These are phyloP conservation scores for Helenozyma baotianmanensis DNA, from an alignment of 805 yeast genomes.

Conservation along the genomic window DNA sequence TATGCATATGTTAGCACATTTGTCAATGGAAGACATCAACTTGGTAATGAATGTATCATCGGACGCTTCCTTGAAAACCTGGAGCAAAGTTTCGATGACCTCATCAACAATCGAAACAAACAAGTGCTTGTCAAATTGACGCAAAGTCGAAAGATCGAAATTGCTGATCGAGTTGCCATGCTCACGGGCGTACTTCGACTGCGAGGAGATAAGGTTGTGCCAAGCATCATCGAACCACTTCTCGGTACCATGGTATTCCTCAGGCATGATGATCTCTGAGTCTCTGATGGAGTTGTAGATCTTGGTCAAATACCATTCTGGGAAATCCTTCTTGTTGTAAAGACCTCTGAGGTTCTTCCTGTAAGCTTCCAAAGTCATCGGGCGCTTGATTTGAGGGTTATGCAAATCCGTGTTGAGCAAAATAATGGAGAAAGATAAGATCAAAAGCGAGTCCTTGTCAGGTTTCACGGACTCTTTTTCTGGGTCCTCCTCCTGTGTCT, in stretches of 20 bases:
- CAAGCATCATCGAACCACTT: conserved; percentile 88
- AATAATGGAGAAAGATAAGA: conserved; percentile 85
- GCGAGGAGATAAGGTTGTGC: conserved; percentile 62
- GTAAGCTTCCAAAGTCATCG: conserved; percentile 85
- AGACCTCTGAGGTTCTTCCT: conserved; percentile 77
- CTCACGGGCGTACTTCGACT: conserved; percentile 18
- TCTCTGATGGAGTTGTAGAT: conserved; percentile 78
- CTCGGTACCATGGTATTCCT: conserved; percentile 90
- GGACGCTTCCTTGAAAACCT: conserved; percentile 79
- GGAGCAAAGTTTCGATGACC: conserved; percentile 67
- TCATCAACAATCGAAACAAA: conserved; percentile 61
- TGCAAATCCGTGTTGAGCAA: conserved; percentile 93
- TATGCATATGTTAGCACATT: conserved; percentile 72
- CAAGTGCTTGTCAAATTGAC: conserved; percentile 67
- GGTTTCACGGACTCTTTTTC: conserved; percentile 49
- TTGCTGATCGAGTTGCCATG: conserved; percentile 10
- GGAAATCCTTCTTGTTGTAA: conserved; percentile 71
- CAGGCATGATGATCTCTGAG: conserved; percentile 94
- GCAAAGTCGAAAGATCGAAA: conserved; percentile 21
- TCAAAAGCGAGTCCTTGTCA: conserved; percentile 81
- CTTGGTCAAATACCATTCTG: conserved; percentile 76
- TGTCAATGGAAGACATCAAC: conserved; percentile 84
- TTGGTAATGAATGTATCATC: conserved; percentile 87
- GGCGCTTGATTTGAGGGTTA: conserved; percentile 86
- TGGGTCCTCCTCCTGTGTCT: conserved; percentile 19